Evolutionary conservation across 306 rosid genomes (phyloP), one percentile per base, ranked within the genome.

Genomic region (Casuarina equisetifolia): DNA sequence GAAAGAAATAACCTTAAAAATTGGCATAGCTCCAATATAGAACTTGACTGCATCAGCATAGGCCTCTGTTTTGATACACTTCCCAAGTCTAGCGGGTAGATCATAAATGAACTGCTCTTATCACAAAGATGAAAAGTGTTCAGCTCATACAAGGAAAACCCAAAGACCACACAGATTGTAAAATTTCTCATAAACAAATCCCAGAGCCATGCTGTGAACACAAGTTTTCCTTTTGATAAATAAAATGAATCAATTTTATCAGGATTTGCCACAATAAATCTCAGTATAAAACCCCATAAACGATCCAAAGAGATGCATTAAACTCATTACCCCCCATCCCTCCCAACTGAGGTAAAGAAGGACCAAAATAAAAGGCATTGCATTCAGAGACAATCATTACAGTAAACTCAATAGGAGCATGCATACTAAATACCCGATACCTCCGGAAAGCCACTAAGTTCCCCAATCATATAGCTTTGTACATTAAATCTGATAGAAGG

Each of bases 21-120:
- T 92, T 69, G 98, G 98, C 89, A 87, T 86, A 67, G 98, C 97
- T 81, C 98, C 98, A 0, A 87, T 88, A 85, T 94, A 92, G 72
- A 86, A 94, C 81, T 90, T 90, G 81, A 92, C 95, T 52, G 97
- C 97, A 78, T 92, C 97, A 80, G 95, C 93, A 83, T 92, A 94
- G 54, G 95, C 91, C 81, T 90, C 97, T 77, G 92, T 78, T 80
- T 90, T 94, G 74, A 92, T 94, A 82, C 97, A 94, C 84, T 94
- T 94, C 72, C 85, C 87, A 68, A 94, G 97, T 79, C 97, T 89
- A 80, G 91, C 92, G 20, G 98, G 98, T 59, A 94, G 90, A 83
- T 94, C 98, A 69, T 92, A 94, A 82, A 94, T 94, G 85, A 94
- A 90, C 98, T 92, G 90, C 84, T 74, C 77, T 86, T 66, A n/a